Evolutionary conservation across 495 filamentous ascomycete species (phyloP).

Genomic region (Daldinia loculata): DNA sequence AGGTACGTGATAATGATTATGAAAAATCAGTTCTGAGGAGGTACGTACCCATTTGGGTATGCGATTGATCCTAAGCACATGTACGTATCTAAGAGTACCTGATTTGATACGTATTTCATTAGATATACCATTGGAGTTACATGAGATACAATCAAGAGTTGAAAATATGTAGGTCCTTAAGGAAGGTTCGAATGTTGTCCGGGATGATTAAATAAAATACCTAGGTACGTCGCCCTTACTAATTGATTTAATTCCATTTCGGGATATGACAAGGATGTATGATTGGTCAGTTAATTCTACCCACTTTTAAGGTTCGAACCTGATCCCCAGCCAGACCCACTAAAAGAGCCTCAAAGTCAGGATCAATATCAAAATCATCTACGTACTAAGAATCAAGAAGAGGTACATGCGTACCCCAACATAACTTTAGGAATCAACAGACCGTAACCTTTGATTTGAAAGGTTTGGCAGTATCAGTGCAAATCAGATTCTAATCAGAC

Average conservation of each 20-base stretch:
- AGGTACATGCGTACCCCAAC: background rate
- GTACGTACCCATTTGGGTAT: too few relatives aligned
- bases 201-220: constrained; percentile 7
- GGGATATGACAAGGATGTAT: background rate
- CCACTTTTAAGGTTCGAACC: background rate
- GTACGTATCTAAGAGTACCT: too few relatives aligned
- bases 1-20: too few relatives aligned
- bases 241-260: constrained; percentile 22
- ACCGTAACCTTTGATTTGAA: background rate
- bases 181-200: background rate
- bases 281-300: constrained; percentile 9
- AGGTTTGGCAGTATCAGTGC: background rate
- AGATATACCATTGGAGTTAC: too few relatives aligned
- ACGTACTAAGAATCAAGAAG: background rate
- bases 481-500: background rate
- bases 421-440: background rate
- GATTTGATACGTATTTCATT: too few relatives aligned
- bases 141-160: too few relatives aligned
- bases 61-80: too few relatives aligned
- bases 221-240: background rate
- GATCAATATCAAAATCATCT: constrained; percentile 8
- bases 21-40: too few relatives aligned
- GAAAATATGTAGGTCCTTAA: too few relatives aligned
- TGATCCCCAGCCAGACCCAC: background rate
- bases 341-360: constrained; percentile 27